Percentiles rank a stretch among this genome's conserved stretches.
phyloP scores from a whole-genome alignment of 192 early-diverging fungal genomes.

The Coemansia sp. region DNA sequence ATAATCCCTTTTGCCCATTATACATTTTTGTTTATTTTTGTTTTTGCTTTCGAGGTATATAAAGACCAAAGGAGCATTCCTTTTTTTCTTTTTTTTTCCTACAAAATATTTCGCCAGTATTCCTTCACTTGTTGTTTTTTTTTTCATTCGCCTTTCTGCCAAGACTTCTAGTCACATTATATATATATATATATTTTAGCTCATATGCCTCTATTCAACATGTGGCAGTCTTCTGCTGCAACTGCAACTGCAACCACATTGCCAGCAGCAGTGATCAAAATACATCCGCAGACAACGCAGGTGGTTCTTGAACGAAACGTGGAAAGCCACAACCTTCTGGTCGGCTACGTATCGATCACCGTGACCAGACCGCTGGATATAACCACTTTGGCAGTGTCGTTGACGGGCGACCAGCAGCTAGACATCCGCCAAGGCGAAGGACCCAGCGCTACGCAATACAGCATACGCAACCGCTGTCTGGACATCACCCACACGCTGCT shows the following conservation, averaged over 20 bases:
- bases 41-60: background rate
- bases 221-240: background rate
- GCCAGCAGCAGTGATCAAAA: slow-evolving; percentile 10
- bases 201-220: slow-evolving; percentile 3
- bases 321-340: slow-evolving; percentile 21
- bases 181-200: background rate
- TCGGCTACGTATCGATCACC: slow-evolving; percentile 23
- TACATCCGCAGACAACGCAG: slow-evolving; percentile 38
- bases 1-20: background rate
- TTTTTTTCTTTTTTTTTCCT: background rate
- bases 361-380: slow-evolving; percentile 16
- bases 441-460: slow-evolving; percentile 26
- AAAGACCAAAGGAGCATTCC: background rate
- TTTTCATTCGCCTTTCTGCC: background rate
- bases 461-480: slow-evolving; percentile 15
- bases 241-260: too few relatives aligned
- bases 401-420: slow-evolving; percentile 30
- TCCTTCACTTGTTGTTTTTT: background rate
- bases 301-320: slow-evolving; percentile 25
- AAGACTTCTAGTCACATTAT: too few relatives aligned
- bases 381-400: slow-evolving; percentile 17
- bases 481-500: slow-evolving; percentile 21
- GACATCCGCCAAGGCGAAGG: slow-evolving; percentile 39
- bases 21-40: background rate
- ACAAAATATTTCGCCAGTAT: background rate